phyloP scores from a whole-genome alignment of 495 filamentous ascomycete species.

The Trichoderma parareesei region DNA sequence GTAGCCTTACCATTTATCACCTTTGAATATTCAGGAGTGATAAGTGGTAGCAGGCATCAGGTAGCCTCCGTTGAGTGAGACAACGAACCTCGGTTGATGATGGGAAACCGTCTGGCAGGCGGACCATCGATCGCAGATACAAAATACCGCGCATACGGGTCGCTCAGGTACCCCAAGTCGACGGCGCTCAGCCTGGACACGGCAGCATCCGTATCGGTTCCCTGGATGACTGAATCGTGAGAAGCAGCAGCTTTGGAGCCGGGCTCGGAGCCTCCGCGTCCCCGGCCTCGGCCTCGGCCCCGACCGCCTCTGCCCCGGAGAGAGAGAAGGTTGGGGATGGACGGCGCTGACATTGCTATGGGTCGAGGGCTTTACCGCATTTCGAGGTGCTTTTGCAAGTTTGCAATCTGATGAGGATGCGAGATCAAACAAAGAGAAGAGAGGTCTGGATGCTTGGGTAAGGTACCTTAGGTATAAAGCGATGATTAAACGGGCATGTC shows the following conservation, averaged over 20 bases:
- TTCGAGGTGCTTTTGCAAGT: not conserved
- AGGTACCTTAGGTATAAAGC: too few species aligned
- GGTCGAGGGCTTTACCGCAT: not conserved
- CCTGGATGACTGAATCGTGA: constrained; percentile 58
- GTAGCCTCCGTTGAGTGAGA: too few species aligned
- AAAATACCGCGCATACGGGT: constrained; percentile 67
- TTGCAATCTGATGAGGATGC: not conserved
- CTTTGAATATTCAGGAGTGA: too few species aligned
- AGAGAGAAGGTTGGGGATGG: constrained; percentile 69
- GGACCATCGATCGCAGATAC: constrained; percentile 32
- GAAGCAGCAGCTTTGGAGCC: constrained; percentile 8
- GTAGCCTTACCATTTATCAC: too few species aligned
- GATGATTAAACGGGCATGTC: too few species aligned
- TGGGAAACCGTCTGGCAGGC: constrained; percentile 57
- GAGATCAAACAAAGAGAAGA: not conserved
- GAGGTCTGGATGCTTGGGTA: too few species aligned
- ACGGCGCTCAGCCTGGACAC: constrained; percentile 84
- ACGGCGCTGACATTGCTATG: constrained; percentile 54
- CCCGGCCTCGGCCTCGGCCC: constrained; percentile 34
- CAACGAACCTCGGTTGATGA: constrained; percentile 80
- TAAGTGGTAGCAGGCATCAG: constrained; percentile 5
- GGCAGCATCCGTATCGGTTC: constrained; percentile 87
- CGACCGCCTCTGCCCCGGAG: constrained; percentile 46
- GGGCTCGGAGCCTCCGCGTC: constrained; percentile 26
- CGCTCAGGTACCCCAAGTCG: constrained; percentile 74